Evolutionary conservation across 805 yeast genomes (phyloP).

Genomic region (Metschnikowia gruessii): DNA sequence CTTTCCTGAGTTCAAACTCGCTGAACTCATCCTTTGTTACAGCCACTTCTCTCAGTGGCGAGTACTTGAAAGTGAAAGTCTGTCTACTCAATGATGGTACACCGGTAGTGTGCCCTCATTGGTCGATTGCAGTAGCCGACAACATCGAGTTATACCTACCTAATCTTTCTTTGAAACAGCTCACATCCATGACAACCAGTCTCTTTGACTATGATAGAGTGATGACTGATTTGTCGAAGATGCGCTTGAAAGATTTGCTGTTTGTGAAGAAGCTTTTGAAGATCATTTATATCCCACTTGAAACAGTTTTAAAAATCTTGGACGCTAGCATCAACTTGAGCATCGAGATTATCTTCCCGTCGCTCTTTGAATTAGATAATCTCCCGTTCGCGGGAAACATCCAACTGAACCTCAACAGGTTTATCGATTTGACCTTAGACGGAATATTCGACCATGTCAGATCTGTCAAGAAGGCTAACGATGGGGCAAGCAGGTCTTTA

Average conservation of each 20-base stretch:
- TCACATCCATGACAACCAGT: constrained; percentile 37
- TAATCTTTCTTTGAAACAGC: constrained; percentile 51
- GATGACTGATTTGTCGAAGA: constrained; percentile 35
- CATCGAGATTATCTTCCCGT: constrained; percentile 75
- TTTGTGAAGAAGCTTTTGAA: constrained; percentile 44
- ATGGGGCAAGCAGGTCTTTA: constrained; percentile 49
- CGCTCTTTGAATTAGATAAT: constrained; percentile 41
- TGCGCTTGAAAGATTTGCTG: constrained; percentile 36
- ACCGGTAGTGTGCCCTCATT: constrained; percentile 74
- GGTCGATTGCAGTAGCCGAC: constrained; percentile 51
- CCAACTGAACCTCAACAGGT: constrained; percentile 59
- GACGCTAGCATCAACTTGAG: constrained; percentile 63
- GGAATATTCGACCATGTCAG: constrained; percentile 77
- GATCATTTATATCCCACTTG: constrained; percentile 56
- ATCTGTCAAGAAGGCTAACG: constrained; percentile 27
- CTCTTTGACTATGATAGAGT: constrained; percentile 42
- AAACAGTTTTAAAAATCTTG: constrained; percentile 52
- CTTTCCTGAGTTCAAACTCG: constrained; percentile 18
- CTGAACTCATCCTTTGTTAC: constrained; percentile 68
- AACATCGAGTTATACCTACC: constrained; percentile 59
- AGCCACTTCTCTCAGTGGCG: constrained; percentile 85
- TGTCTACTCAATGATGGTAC: constrained; percentile 79
- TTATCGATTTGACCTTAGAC: constrained; percentile 69
- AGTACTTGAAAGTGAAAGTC: constrained; percentile 65
- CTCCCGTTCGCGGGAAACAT: constrained; percentile 41